phyloP scores from a whole-genome alignment of 1,284 basidiomycete genomes.

The Melampsora americana region DNA sequence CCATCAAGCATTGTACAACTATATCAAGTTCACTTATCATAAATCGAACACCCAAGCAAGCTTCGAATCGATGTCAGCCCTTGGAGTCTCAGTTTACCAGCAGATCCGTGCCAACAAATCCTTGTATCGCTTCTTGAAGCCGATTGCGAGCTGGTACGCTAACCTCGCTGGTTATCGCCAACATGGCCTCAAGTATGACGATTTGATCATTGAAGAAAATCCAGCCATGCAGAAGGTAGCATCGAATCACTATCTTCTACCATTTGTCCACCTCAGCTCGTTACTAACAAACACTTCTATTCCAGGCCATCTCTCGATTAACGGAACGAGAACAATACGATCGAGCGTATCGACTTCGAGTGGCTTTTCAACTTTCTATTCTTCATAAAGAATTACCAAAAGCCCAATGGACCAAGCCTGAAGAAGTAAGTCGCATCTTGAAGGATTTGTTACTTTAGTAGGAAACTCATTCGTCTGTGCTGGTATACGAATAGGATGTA shows the following conservation, averaged over 20 bases:
- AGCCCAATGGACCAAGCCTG: conserved; percentile 73
- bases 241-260: conserved; percentile 3
- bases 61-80: conserved; percentile 53
- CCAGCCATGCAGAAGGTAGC: conserved; percentile 76
- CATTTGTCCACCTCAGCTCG: neutral
- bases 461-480: conserved; percentile 14
- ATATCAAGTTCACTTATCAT: too few relatives aligned
- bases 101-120: conserved; percentile 68
- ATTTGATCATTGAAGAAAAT: conserved; percentile 86
- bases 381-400: conserved; percentile 79
- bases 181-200: conserved; percentile 89
- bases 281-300: neutral
- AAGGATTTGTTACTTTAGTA: neutral
- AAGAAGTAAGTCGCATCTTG: conserved; percentile 64
- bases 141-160: conserved; percentile 80
- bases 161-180: conserved; percentile 77
- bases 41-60: too few relatives aligned
- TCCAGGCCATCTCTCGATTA: conserved; percentile 76
- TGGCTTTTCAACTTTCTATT: conserved; percentile 75
- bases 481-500: conserved; percentile 65
- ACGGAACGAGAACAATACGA: conserved; percentile 78
- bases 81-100: conserved; percentile 74
- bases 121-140: conserved; percentile 68
- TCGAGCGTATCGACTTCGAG: conserved; percentile 83
- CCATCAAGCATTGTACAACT: too few relatives aligned